Evolutionary conservation across 352 stramenopile genomes (phyloP), one percentile per base, ranked within the genome.

Genomic region (Pythium apleroticum): DNA sequence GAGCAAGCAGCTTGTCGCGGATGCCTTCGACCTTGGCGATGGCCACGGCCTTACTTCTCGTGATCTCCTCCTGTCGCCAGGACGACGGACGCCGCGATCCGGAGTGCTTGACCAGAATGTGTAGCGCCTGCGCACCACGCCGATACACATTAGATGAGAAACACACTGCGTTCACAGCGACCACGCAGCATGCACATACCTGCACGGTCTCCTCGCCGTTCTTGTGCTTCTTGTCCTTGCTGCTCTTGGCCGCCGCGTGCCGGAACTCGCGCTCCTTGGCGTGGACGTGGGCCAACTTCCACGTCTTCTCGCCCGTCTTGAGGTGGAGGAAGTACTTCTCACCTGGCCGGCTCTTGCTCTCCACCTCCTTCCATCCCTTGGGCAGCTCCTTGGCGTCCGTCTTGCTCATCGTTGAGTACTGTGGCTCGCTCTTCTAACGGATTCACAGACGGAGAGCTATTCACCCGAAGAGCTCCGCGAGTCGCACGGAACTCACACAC

Each of bases 41-140:
- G 15, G 89, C 89, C 9, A 96, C 87, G 20, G 85, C 84, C 61
- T 97, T 97, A 66, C 81, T 93, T 67, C 86, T 76, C 37, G 86
- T 96, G 71, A 97, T 95, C 30, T 67, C 79, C 55, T 96, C 85
- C 70, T 96, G 86, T 62, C 89, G 80, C 90, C 90, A 97, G 7
- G 86, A 95, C 41, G 88, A 93, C 52, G 88, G 87, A 35, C 84
- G 79, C 30, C 88, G 78, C 52, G 85, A 95, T 52, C 80, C 86
- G 1, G 78, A 69, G 76, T 97, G 90, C 70, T 97, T 96, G 48
- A 96, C 85, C 54, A 97, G 73, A 64, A 97, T 91, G 73, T 97
- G 89, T 57, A 92, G 74, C 58, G 83, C 83, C 69, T 91, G 63
- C 9, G 65, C 53, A 9, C 30, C 30, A 33, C 30, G 0, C 30